Conservation (phyloP, 2,329 filamentous ascomycete species). For the Nigrospora oryzae region DNA sequence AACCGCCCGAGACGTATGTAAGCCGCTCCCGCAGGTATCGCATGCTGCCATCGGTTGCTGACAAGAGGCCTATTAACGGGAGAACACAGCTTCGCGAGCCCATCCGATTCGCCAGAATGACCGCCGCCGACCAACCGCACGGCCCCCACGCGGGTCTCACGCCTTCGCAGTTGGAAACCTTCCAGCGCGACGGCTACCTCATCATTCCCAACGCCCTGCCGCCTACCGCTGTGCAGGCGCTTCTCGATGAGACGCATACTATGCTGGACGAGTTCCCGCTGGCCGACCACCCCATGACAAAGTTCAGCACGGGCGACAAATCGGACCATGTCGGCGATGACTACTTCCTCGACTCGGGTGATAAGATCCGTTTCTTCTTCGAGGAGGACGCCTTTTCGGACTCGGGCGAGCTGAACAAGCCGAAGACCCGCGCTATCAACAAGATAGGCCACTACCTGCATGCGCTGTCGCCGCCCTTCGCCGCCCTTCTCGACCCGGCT, state of each 20-base stretch:
- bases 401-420: slow-evolving; percentile 58
- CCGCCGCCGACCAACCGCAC: background rate
- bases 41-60: too few relatives aligned
- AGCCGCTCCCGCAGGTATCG: too few relatives aligned
- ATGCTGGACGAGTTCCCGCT: slow-evolving; percentile 72
- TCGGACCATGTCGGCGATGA: slow-evolving; percentile 79
- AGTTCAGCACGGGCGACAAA: slow-evolving; percentile 77
- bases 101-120: too few relatives aligned
- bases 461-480: slow-evolving; percentile 58
- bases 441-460: slow-evolving; percentile 79
- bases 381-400: slow-evolving; percentile 79
- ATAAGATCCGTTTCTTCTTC: slow-evolving; percentile 95
- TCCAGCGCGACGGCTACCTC: slow-evolving; percentile 81
- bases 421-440: slow-evolving; percentile 81
- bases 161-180: slow-evolving; percentile 60
- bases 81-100: too few relatives aligned
- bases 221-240: slow-evolving; percentile 52
- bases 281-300: slow-evolving; percentile 82
- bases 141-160: slow-evolving; percentile 49
- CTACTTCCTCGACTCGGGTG: slow-evolving; percentile 85
- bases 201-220: slow-evolving; percentile 72
- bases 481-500: slow-evolving; percentile 36
- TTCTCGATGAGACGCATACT: slow-evolving; percentile 66
- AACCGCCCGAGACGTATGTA: too few relatives aligned
- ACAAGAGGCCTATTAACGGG: too few relatives aligned